Base-by-base conservation (phyloP, 106 monocot genomes). In the Gastrodia elata region DNA sequence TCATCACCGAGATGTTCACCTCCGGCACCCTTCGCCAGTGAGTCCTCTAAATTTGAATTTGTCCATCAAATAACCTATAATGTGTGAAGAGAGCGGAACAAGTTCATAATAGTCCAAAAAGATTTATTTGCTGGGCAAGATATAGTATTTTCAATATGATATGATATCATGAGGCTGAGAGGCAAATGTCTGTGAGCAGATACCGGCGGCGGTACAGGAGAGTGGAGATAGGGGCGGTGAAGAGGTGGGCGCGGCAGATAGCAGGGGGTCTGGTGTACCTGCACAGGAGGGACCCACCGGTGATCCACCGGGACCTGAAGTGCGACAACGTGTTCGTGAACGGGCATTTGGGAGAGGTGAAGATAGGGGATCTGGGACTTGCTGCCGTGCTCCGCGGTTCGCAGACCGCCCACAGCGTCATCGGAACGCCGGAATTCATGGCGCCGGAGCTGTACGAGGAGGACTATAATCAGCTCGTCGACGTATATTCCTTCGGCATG, bases 361-460 rank as follows among this genome's bases (percentile, higher is more conserved):
- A 99, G 87, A 99, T 99, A 30, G 98, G 98, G 2, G 98, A 99
- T 77, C 82, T 99, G 39, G 98, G 98, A 1, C 82, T 99, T 5
- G 98, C 98, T 0, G 98, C 98, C 10, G 68, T 93, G 34, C 91
- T 99, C 73, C 80, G 82, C 20, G 88, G 82, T 3, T 83, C 88
- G 8, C 85, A 84, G 64, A 68, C 84, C 0, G 98, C 98, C 1
- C 93, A 89, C 74, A 99, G 91, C 48, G 93, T 99, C 33, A 93
- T 99, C 80, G 95, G 95, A 24, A 99, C 98, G 20, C 98, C 98
- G 6, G 98, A 99, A 75, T 99, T 93, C 84, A 99, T 97, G 97
- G 97, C 97, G 3, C 98, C 98, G 0, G 98, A 99, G 73, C 83
- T 99, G 42, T 99, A 99, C n/a, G 98, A 99, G 22, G 98, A 99